Evolutionary conservation across 169 alveolate genomes (phyloP).

Genomic region (Eimeria sp.): DNA sequence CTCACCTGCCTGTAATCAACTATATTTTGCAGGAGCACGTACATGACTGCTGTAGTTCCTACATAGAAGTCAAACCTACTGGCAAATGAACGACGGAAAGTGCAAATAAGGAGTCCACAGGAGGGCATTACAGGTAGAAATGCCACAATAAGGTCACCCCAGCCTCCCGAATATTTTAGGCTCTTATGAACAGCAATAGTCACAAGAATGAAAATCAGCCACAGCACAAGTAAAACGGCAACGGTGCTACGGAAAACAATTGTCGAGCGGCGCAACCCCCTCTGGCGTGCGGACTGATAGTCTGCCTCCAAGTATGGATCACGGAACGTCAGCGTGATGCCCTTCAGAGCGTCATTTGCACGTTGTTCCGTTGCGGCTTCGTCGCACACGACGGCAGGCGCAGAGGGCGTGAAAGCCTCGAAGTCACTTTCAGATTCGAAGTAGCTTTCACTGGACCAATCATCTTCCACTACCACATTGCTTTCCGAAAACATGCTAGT

Average conservation of each 20-base stretch:
- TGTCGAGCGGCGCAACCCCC: conserved; percentile 61
- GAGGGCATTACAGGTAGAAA: conserved; percentile 18
- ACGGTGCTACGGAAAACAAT: conserved; percentile 19
- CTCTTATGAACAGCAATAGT: not conserved
- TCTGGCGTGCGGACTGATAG: conserved; percentile 56
- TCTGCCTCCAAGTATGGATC: conserved; percentile 73
- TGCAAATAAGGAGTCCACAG: not conserved
- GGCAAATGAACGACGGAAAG: conserved; percentile 70
- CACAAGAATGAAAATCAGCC: conserved; percentile 23
- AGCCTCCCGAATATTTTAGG: not conserved
- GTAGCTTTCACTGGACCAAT: conserved; percentile 62
- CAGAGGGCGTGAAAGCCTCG: conserved; percentile 11
- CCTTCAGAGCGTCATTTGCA: conserved; percentile 57
- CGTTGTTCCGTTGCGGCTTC: conserved; percentile 65
- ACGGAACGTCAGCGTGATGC: conserved; percentile 51
- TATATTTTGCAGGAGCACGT: conserved; percentile 58
- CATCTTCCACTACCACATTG: conserved; percentile 44
- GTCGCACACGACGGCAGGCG: conserved; percentile 63
- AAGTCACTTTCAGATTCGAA: conserved; percentile 49
- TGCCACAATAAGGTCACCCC: conserved; percentile 12
- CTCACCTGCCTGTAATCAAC: conserved; percentile 71
- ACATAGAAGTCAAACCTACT: conserved; percentile 41
- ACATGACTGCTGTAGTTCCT: conserved; percentile 9
- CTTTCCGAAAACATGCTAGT: conserved; percentile 39
- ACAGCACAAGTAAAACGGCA: conserved; percentile 8